phyloP scores from a whole-genome alignment of 202 grass and related monocot genomes.

The Saccharum hybrid region DNA sequence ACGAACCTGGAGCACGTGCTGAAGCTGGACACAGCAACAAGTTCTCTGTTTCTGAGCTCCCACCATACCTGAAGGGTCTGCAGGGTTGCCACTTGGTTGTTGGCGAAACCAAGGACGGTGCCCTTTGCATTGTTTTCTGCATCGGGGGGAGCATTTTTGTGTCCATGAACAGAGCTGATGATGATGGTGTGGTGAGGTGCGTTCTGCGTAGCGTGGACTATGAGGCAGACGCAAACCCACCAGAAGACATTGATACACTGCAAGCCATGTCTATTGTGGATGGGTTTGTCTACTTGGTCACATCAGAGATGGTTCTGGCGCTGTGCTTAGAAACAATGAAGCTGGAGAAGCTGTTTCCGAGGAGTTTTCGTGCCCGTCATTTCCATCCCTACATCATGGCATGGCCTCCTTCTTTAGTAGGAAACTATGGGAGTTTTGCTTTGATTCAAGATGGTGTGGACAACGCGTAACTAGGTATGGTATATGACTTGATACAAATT shows the following conservation, averaged over 20 bases:
- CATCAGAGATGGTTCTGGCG: neutral
- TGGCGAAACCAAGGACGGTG: neutral
- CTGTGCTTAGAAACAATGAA: constrained; percentile 27
- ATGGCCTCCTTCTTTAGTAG: constrained; percentile 29
- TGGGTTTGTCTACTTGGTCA: constrained; percentile 19
- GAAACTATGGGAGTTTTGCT: neutral
- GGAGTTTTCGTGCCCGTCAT: neutral
- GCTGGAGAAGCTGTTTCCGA: neutral
- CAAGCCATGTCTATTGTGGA: neutral
- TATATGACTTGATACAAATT: neutral
- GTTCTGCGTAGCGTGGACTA: neutral
- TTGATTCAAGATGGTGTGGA: neutral
- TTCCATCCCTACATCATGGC: constrained; percentile 21
- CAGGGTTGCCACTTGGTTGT: neutral
- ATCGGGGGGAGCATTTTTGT: neutral
- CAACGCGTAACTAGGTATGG: neutral
- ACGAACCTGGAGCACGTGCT: neutral
- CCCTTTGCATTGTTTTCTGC: neutral
- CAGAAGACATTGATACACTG: neutral
- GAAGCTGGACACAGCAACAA: neutral
- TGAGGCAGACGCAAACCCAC: neutral
- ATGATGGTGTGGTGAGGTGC: neutral
- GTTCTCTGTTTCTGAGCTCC: neutral
- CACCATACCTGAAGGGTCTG: neutral
- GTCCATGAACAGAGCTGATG: neutral